Conservation (phyloP, 2,329 filamentous ascomycete genomes). For the Didymella lethalis region DNA sequence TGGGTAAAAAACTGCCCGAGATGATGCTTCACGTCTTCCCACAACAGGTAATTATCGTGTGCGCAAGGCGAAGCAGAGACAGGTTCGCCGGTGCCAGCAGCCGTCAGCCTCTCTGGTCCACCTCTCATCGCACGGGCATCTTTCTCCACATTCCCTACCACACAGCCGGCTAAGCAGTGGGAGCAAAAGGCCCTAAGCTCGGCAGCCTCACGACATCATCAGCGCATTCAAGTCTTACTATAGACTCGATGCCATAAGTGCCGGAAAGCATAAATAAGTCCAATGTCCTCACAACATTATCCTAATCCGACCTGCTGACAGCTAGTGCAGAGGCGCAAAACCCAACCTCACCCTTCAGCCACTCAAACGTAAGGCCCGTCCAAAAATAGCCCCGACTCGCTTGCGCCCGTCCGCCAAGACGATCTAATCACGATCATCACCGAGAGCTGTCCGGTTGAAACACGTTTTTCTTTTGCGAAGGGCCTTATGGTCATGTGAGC, state of each 20-base stretch:
- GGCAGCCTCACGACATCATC: neutral
- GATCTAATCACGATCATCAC: slow-evolving; percentile 19
- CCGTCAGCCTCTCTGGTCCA: slow-evolving; percentile 15
- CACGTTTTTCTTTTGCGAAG: neutral
- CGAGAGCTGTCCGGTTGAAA: slow-evolving; percentile 3
- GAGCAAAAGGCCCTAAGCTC: neutral
- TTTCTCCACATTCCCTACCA: slow-evolving; percentile 10
- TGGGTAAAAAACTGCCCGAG: neutral
- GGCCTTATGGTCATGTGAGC: neutral
- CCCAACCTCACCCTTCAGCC: slow-evolving; percentile 3
- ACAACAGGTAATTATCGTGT: slow-evolving; percentile 9
- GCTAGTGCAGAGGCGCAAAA: slow-evolving; percentile 13
- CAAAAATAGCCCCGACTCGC: slow-evolving; percentile 13
- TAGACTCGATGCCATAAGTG: neutral
- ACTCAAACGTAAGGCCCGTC: slow-evolving; percentile 4
- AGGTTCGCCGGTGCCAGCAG: slow-evolving; percentile 10
- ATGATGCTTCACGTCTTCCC: slow-evolving; percentile 7
- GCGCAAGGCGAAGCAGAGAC: slow-evolving; percentile 15
- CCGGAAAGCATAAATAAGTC: neutral
- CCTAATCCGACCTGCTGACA: slow-evolving; percentile 2
- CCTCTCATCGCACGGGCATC: slow-evolving; percentile 12
- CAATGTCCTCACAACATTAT: neutral
- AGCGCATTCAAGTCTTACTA: neutral
- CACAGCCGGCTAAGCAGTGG: neutral
- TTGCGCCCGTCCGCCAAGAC: slow-evolving; percentile 18